Percentiles rank a stretch among this genome's conserved stretches.
Evolutionary conservation across 1,139 yeast species (phyloP).

Genomic region (Geotrichum candidum): DNA sequence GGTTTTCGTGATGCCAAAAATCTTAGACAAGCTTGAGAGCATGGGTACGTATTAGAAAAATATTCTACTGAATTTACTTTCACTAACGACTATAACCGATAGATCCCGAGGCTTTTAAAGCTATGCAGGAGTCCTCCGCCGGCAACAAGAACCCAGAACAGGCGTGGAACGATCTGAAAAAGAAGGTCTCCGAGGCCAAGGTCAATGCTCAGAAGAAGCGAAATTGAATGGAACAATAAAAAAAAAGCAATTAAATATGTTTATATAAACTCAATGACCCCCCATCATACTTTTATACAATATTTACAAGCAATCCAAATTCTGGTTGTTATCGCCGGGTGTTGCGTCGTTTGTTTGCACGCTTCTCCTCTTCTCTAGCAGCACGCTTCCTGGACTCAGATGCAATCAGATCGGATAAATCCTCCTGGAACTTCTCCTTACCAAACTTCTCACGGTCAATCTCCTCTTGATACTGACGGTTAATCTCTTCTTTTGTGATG

Average conservation of each 20-base stretch:
- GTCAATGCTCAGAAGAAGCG: conserved; percentile 6
- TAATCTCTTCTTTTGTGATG: conserved; percentile 9
- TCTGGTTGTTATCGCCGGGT: not conserved
- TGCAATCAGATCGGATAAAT: conserved; percentile 13
- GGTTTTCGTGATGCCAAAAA: conserved; percentile 34
- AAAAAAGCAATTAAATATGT: not conserved
- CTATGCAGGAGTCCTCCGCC: conserved; percentile 25
- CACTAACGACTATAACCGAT: not conserved
- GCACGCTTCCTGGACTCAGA: conserved; percentile 14
- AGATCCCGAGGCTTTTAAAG: conserved; percentile 35
- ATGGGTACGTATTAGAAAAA: conserved; percentile 2
- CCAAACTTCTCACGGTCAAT: conserved; percentile 5
- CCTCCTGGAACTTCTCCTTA: conserved; percentile 11
- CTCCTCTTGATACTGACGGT: conserved; percentile 6
- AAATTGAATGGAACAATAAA: not conserved
- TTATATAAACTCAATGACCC: not conserved
- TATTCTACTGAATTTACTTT: not conserved
- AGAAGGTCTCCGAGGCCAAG: conserved; percentile 27
- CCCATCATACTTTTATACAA: not conserved
- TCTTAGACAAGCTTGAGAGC: conserved; percentile 27
- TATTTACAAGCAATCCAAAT: not conserved
- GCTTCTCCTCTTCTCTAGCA: conserved; percentile 10
- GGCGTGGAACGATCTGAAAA: conserved; percentile 22
- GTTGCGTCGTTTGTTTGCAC: conserved; percentile 11
- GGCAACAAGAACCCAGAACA: conserved; percentile 1